Base-by-base conservation (phyloP, 2,329 filamentous ascomycete species). In the Fusarium agapanthi region DNA sequence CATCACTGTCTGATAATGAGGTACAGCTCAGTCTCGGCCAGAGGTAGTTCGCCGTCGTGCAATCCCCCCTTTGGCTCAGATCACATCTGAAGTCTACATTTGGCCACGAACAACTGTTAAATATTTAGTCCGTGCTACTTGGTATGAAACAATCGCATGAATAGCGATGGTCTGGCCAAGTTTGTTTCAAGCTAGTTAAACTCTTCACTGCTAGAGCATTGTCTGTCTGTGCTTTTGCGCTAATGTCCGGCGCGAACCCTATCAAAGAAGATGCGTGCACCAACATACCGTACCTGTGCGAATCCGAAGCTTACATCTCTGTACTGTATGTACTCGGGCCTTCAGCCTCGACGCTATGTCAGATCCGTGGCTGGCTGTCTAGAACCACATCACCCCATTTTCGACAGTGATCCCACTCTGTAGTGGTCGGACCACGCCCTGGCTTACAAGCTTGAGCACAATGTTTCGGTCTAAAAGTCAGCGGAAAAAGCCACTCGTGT, bases 271-370 rank as follows among this genome's bases (percentile, higher is more conserved):
- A 22, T 44, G 12, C 35, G 51, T 44, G 43, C 64, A 59, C 44
- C n/a, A 34, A 59, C 38, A 26, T 37, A 50, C 43, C 32, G n/a
- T 40, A 59, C 53, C 37, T 65, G 40, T n/a, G 37, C 44, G 24
- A 35, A 62, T 22, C 48, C 30, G 28, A 54, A 26, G 55, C 26
- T 38, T 37, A 30, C 53, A 67, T 56, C 44, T 53, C 57, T 43
- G 26, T 41, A 34, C 32, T 34, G 32, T 34, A 34, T 34, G 32
- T 8, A 50, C 44, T 55, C 45, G 61, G 51, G 22, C 56, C 38
- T 62, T 68, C 50, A 68, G 43, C 64, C 66, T 63, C 34, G 44
- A 67, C 56, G 61, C 61, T 61, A 57, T 65, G 24, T 45, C 68
- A 68, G 67, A 71, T 71, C 51, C 40, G 53, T 71, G 56, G 59